Evolutionary conservation across 345 rosid species (phyloP), one percentile per base, ranked within the genome.

Genomic region (Toxicodendron radicans): DNA sequence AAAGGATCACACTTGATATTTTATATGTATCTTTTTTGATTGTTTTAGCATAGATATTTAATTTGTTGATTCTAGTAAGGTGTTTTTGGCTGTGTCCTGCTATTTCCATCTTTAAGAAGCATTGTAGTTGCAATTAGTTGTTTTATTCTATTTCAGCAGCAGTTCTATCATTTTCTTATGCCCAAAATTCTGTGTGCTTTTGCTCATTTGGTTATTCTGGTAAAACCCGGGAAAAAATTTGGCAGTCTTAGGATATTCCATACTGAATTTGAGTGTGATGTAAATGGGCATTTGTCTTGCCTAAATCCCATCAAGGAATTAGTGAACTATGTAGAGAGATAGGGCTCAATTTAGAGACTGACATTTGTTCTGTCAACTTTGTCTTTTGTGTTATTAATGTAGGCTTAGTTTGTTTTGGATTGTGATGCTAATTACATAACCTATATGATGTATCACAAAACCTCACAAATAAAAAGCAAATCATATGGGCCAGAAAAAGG

Each of bases 71-170:
- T 51, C 18, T 12, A 51, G 8, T 56, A 11, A 64, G 63, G 57
- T 66, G 38, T 5, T 64, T 56, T 66, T 56, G 10, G 17, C 65
- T 49, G 12, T 38, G 24, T 53, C 8, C 49, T 58, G 8, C 20
- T 32, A 10, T 16, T 51, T 17, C 71, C 49, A 61, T 27, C 52
- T 17, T 71, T 45, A 8, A 52, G 10, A 23, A 64, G 23, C 46
- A 30, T 35, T 18, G 20, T 38, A 33, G 23, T 23, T 14, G 45
- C n/a, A 43, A 64, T 4, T 33, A 23, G 33, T 21, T n/a, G 49
- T 58, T 17, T 41, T 68, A 14, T 54, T 49, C 27, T 51, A 45
- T 52, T 73, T 63, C 59, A 63, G 51, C 11, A 73, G 62, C 33
- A 38, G 51, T 49, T 27, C 54, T 66, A 21, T 52, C 18, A 23